Base-by-base conservation (phyloP, 2,329 filamentous ascomycete genomes). In the Talaromyces marneffei region DNA sequence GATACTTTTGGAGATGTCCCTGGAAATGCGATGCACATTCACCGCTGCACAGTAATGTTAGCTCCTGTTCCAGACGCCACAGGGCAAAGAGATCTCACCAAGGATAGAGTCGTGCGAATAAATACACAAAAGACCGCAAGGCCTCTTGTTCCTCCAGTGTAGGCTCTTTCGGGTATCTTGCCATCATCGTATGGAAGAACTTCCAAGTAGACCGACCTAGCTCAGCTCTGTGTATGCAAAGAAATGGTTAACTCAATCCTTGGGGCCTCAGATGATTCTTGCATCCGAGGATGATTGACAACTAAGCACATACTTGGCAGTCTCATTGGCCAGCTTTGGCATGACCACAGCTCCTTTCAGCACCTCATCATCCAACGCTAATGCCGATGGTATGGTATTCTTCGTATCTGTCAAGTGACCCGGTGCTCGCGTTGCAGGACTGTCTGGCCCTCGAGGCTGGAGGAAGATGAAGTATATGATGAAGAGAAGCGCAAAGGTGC, bases 1-100 rank as follows among this genome's bases (percentile, higher is more conserved):
- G 85, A 66, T 83, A 87, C 66, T 85, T 84, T 66, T 80, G 79
- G 35, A 88, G 72, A 65, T 87, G 81, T 65, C 80, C 74, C 64
- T 84, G 80, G 70, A 88, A 88, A 70, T 88, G 85, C 63, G 80
- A 76, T 9, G 85, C 85, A 71, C 85, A 88, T 75, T 88, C 85
- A 71, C 85, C 85, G 71, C 82, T 83, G 18, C 6, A 57, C 23
- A 25, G 10, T 35, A 23, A 39, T 23, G 44, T 46, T 46, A 52
- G 46, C 29, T 20, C 29, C 48, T 18, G 18, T 25, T 7, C 14
- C 20, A 52, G 31, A 31, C 16, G 23, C 25, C 35, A 8, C 29
- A 16, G 7, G 18, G 14, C 12, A 6, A 29, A 46, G 23, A 16
- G 14, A 44, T 52, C 66, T 62, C 78, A 83, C 81, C 85, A 87